Evolutionary conservation across 176 grass and related monocot genomes (phyloP).

Genomic region (Elaeis guineensis): DNA sequence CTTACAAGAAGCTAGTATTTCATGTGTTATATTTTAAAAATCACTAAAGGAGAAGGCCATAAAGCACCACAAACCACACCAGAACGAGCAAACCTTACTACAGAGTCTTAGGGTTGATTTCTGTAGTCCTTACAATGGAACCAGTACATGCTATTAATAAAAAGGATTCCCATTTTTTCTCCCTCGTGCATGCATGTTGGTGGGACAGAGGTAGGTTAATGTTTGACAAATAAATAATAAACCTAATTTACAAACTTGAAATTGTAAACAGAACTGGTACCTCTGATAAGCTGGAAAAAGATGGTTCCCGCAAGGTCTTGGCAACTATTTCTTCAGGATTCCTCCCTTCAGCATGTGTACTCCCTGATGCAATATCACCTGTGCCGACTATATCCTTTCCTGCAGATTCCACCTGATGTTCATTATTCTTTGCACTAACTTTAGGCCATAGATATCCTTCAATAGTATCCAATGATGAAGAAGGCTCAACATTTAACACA

Average conservation of each 20-base stretch:
- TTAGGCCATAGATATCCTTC: conserved; percentile 77
- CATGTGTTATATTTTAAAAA: too few species aligned
- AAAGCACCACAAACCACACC: too few species aligned
- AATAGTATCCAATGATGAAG: conserved; percentile 54
- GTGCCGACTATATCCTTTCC: not conserved
- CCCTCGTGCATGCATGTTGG: too few species aligned
- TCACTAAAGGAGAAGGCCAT: too few species aligned
- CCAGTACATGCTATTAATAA: too few species aligned
- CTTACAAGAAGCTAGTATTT: too few species aligned
- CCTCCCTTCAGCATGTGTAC: conserved; percentile 27
- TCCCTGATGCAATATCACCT: conserved; percentile 22
- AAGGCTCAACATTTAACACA: conserved; percentile 56
- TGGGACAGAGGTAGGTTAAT: too few species aligned
- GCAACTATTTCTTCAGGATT: conserved; percentile 26
- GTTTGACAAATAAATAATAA: not conserved
- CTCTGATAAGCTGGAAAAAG: conserved; percentile 40
- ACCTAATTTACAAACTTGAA: conserved; percentile 3
- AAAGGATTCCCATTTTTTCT: too few species aligned
- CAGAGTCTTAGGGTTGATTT: too few species aligned
- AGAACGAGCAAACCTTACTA: too few species aligned
- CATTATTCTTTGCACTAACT: conserved; percentile 28
- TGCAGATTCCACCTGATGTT: conserved; percentile 24
- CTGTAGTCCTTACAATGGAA: too few species aligned
- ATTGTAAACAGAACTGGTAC: conserved; percentile 32
- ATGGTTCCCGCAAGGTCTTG: conserved; percentile 21